phyloP scores from a whole-genome alignment of 2,329 filamentous ascomycete species.

The Talaromyces islandicus region DNA sequence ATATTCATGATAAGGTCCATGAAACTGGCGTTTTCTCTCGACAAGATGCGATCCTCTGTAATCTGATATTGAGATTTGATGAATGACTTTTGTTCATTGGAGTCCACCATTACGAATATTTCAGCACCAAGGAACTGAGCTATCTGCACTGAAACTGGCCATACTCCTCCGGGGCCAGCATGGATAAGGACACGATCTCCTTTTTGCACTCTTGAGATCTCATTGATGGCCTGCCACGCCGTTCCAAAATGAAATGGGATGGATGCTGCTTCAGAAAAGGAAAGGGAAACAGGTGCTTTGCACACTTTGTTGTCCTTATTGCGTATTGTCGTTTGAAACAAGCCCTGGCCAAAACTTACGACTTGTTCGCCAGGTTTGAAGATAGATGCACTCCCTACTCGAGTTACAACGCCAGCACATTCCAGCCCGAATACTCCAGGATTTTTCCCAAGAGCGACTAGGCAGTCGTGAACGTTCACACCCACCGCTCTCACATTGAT shows the following conservation, averaged over 20 bases:
- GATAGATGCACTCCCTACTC: not conserved
- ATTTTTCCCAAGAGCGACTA: conserved; percentile 1
- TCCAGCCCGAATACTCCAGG: conserved; percentile 1
- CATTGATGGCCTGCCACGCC: conserved; percentile 1
- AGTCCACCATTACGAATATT: conserved; percentile 14
- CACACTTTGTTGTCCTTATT: not conserved
- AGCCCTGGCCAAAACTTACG: not conserved
- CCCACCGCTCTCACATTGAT: conserved; percentile 2
- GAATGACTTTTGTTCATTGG: conserved; percentile 12
- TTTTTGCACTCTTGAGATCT: conserved; percentile 8
- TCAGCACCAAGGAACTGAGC: conserved; percentile 12
- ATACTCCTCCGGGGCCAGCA: conserved; percentile 12
- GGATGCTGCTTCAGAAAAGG: not conserved
- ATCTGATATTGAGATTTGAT: conserved; percentile 10
- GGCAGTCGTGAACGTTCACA: not conserved
- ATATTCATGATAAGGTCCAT: not conserved
- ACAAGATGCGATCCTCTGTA: not conserved
- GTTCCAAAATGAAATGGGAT: not conserved
- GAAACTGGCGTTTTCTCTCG: conserved; percentile 9
- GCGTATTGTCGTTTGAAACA: not conserved
- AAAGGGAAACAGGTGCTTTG: not conserved
- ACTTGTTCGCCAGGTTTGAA: not conserved
- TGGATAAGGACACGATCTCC: conserved; percentile 17
- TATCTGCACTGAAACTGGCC: conserved; percentile 14
- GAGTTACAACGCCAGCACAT: conserved; percentile 4